A percentile compares a stretch with the other conserved stretches of the same genome.
phyloP scores from a whole-genome alignment of 2,329 filamentous ascomycete genomes.

The Gremmenia infestans region DNA sequence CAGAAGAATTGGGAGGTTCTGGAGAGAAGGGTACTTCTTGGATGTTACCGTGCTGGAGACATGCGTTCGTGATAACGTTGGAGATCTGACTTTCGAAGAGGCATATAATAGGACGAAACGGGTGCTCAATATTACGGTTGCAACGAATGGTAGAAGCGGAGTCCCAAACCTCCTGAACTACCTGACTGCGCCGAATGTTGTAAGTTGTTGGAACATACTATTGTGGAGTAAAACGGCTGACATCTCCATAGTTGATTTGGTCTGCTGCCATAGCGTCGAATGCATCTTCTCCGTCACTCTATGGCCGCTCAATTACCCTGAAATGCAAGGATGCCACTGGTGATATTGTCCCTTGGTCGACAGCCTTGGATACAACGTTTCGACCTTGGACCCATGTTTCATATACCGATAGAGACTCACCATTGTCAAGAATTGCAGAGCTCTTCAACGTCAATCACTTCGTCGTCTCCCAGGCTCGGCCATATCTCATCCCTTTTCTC shows the following conservation, averaged over 20 bases:
- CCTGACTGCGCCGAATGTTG: constrained; percentile 86
- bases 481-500: constrained; percentile 82
- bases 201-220: constrained; percentile 42
- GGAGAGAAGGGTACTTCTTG: constrained; percentile 74
- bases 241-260: constrained; percentile 47
- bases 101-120: constrained; percentile 81
- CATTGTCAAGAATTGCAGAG: constrained; percentile 57
- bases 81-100: constrained; percentile 88
- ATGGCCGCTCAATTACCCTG: constrained; percentile 46
- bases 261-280: constrained; percentile 56
- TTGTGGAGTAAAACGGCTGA: not conserved
- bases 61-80: constrained; percentile 78
- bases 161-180: constrained; percentile 87
- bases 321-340: constrained; percentile 60
- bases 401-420: constrained; percentile 52
- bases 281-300: constrained; percentile 42
- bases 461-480: constrained; percentile 86
- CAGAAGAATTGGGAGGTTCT: constrained; percentile 64
- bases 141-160: constrained; percentile 66
- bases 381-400: constrained; percentile 49
- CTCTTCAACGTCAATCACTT: constrained; percentile 81
- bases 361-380: constrained; percentile 44
- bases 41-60: constrained; percentile 78
- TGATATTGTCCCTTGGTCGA: constrained; percentile 54
- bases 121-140: constrained; percentile 87